Base-by-base conservation (phyloP, 805 yeast species). In the Isabelozyma rhagii region DNA sequence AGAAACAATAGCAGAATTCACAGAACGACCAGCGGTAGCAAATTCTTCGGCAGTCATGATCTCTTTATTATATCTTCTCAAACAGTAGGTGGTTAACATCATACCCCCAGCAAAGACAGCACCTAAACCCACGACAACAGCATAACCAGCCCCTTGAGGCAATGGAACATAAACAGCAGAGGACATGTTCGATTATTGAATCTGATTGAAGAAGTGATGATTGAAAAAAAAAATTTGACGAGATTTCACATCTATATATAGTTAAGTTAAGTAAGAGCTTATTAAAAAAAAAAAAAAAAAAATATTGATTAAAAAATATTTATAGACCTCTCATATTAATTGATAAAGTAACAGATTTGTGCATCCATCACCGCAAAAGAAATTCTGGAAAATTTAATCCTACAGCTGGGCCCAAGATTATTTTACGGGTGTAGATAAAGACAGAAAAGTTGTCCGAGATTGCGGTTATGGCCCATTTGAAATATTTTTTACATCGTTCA, bases 1-100 rank as follows among this genome's bases (percentile, higher is more conserved):
- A 5, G 93, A 84, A 53, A 90, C 85, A 56, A 92, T 74, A 45
- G 94, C 94, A 0, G 93, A 84, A 58, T 86, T 87, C 41, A 92
- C 96, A 3, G 89, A 77, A 63, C 97, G 80, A 55, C 97, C 97
- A 36, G 97, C 97, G 5, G 97, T 91, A 3, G 96, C 82, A 58
- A 92, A 92, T 63, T 91, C 97, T 70, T 92, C 97, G 4, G 97
- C 91, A 6, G 96, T 89, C 68, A 90, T 85, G 49, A 87, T 79
- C 67, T 92, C 97, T 58, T 82, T 81, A 63, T 89, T 92, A 67
- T 91, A 92, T 44, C 97, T 76, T 56, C 82, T 80, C 42, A 90
- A 74, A 51, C 87, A 75, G 45, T 72, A 78, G 0, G 97, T 89
- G 47, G 87, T 84, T 42, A 78, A 62, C 60, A 90, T 82, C 97